These are phyloP conservation scores for Eurotiales sp. DNA, from an alignment of 2,329 filamentous ascomycete genomes.

Conservation along the genomic window DNA sequence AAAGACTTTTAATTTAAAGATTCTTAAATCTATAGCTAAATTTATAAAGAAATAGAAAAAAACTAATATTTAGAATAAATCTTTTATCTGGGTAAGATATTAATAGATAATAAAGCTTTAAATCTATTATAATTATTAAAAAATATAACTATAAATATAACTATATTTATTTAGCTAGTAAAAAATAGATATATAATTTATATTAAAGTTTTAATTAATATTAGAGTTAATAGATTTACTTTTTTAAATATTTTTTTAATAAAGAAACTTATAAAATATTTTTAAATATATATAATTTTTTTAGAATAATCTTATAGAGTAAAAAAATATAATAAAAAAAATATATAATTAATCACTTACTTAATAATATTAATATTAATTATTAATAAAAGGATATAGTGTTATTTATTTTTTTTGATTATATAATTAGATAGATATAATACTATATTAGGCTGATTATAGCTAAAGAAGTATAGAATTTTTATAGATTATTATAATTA, in stretches of 20 bases:
- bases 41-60: conserved; percentile 1
- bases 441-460: conserved; percentile 2
- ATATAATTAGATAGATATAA: neutral
- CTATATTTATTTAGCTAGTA: conserved; percentile 10
- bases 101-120: neutral
- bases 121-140: conserved; percentile 3
- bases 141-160: neutral
- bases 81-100: conserved; percentile 2
- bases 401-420: neutral
- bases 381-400: neutral
- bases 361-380: neutral
- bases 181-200: conserved; percentile 1
- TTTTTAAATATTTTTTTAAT: neutral
- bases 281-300: neutral
- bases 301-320: neutral
- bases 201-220: neutral
- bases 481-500: neutral
- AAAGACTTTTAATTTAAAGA: neutral
- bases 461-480: neutral
- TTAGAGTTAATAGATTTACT: conserved; percentile 6
- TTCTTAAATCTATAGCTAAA: neutral
- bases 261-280: neutral
- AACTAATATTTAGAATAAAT: conserved; percentile 9
- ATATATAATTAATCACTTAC: neutral
- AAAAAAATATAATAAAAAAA: neutral